These are phyloP conservation scores for Eucalyptus marginata DNA, from an alignment of 345 rosid species.

Conservation along the genomic window DNA sequence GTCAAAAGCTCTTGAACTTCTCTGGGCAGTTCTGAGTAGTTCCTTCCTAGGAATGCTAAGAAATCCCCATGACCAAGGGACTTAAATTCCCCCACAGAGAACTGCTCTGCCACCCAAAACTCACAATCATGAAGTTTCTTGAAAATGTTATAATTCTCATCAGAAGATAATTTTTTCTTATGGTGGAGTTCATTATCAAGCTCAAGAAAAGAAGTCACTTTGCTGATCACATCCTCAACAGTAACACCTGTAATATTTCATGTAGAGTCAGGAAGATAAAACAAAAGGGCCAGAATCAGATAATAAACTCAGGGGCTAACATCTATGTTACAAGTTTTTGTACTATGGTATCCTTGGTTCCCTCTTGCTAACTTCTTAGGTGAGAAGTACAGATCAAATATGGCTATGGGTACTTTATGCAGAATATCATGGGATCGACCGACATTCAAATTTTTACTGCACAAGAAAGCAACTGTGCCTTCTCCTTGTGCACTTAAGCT, in stretches of 20 bases:
- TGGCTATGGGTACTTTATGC: background rate
- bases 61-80: constrained; percentile 82
- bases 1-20: constrained; percentile 37
- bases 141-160: constrained; percentile 21
- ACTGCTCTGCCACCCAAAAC: constrained; percentile 58
- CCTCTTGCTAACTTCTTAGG: background rate
- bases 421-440: background rate
- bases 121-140: constrained; percentile 54
- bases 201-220: constrained; percentile 32
- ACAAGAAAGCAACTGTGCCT: background rate
- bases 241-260: constrained; percentile 26
- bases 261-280: background rate
- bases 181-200: constrained; percentile 20
- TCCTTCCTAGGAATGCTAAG: constrained; percentile 47
- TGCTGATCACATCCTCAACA: constrained; percentile 45
- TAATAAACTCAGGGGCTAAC: background rate
- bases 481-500: background rate
- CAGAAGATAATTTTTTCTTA: constrained; percentile 2
- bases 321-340: background rate
- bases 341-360: background rate
- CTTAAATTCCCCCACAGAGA: constrained; percentile 47
- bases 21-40: constrained; percentile 43
- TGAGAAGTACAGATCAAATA: background rate
- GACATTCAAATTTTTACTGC: background rate
- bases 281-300: background rate